These are phyloP conservation scores for Platanthera guangdongensis DNA, from an alignment of 106 monocot genomes.

Conservation along the genomic window DNA sequence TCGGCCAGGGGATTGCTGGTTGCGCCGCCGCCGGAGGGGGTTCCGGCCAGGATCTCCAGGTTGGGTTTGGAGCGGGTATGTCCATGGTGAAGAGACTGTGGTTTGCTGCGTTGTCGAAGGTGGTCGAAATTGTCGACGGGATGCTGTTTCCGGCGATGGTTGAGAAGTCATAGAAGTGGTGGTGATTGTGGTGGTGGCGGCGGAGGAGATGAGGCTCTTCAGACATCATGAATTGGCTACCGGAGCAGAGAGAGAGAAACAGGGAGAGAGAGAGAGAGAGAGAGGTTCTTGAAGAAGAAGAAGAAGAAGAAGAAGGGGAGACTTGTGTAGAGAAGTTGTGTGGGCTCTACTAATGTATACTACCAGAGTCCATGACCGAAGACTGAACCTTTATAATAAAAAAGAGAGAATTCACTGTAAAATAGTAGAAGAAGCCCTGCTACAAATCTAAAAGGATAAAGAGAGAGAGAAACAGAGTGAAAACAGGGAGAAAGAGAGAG, in stretches of 20 bases:
- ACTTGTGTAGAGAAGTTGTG: no score
- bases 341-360: no score
- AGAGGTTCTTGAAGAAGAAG: neutral
- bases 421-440: no score
- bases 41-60: conserved; percentile 1
- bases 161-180: conserved; percentile 17
- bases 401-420: no score
- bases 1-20: neutral
- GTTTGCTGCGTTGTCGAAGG: conserved; percentile 7
- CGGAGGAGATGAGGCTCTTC: neutral
- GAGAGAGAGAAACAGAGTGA: neutral
- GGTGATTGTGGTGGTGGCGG: neutral
- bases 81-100: conserved; percentile 17
- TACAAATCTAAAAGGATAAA: no score
- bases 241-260: neutral
- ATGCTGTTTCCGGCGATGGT: neutral
- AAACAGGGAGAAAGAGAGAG: neutral
- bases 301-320: neutral
- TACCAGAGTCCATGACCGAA: no score
- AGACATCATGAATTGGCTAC: conserved; percentile 8
- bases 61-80: conserved; percentile 5
- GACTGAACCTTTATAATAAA: no score
- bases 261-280: neutral
- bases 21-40: neutral
- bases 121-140: conserved; percentile 9